These are phyloP conservation scores for Aspergillus cavernicola DNA, from an alignment of 495 filamentous ascomycete genomes.

Conservation along the genomic window DNA sequence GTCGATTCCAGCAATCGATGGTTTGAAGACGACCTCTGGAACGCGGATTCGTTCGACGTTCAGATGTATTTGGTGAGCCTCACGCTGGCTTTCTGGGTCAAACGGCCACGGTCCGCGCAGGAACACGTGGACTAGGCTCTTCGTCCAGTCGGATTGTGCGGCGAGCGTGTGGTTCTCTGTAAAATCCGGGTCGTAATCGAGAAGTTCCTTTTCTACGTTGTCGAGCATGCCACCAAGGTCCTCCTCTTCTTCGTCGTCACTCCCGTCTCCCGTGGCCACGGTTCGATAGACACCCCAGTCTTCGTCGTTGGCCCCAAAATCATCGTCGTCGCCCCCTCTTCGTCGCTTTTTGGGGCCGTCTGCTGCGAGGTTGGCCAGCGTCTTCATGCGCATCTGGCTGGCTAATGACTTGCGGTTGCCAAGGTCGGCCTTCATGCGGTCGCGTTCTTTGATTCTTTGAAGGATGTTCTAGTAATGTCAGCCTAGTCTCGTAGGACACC, in stretches of 20 bases:
- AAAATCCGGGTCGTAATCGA: conserved; percentile 82
- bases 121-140: conserved; percentile 84
- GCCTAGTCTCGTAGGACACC: not conserved
- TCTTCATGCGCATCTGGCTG: conserved; percentile 96
- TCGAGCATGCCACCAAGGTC: conserved; percentile 71
- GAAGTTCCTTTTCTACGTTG: conserved; percentile 73
- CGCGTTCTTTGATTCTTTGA: conserved; percentile 85
- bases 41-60: conserved; percentile 97
- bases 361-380: conserved; percentile 90
- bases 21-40: conserved; percentile 93
- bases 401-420: conserved; percentile 95
- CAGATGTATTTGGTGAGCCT: conserved; percentile 85
- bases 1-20: conserved; percentile 90
- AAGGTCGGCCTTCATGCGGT: conserved; percentile 85
- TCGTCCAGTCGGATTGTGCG: conserved; percentile 91
- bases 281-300: conserved; percentile 96
- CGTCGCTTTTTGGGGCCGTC: conserved; percentile 85
- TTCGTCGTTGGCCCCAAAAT: conserved; percentile 94
- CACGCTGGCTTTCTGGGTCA: conserved; percentile 71
- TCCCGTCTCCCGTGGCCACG: conserved; percentile 73
- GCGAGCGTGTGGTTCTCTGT: conserved; percentile 86
- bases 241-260: conserved; percentile 82
- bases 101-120: conserved; percentile 81
- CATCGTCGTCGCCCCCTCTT: conserved; percentile 76
- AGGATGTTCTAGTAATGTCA: conserved; percentile 51